Percentiles rank a stretch among this genome's conserved stretches.
Conservation (phyloP, 345 rosid genomes). For the Aurinia saxatilis region DNA sequence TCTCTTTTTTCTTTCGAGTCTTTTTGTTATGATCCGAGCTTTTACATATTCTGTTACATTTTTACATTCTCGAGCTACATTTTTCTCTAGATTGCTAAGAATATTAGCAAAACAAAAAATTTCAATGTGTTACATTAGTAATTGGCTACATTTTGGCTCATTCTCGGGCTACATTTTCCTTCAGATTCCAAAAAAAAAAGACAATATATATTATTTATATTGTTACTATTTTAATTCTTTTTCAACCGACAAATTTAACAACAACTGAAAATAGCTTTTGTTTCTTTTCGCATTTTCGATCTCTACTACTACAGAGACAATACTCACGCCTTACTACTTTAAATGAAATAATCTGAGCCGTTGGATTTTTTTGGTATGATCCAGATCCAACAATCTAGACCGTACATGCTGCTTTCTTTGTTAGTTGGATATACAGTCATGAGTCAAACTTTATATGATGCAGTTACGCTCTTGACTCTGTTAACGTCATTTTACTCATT, state of each 20-base stretch:
- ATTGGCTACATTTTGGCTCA: background rate
- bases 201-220: background rate
- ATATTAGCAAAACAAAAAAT: too few species aligned
- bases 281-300: background rate
- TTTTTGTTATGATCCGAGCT: too few species aligned
- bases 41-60: too few species aligned
- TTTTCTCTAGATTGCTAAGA: too few species aligned
- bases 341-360: constrained; percentile 33
- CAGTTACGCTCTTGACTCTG: constrained; percentile 23
- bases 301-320: background rate
- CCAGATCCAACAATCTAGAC: constrained; percentile 54
- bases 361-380: constrained; percentile 31
- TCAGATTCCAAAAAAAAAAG: background rate
- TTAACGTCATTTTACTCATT: constrained; percentile 7
- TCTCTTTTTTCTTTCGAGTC: background rate
- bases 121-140: background rate
- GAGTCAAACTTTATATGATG: constrained; percentile 13
- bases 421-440: background rate
- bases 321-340: background rate
- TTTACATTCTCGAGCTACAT: too few species aligned
- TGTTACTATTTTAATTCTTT: background rate
- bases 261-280: background rate
- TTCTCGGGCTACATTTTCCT: constrained; percentile 6
- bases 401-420: constrained; percentile 39
- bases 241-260: constrained; percentile 23